These are phyloP conservation scores for Talaromyces liani DNA, from an alignment of 495 filamentous ascomycete species.

Conservation along the genomic window DNA sequence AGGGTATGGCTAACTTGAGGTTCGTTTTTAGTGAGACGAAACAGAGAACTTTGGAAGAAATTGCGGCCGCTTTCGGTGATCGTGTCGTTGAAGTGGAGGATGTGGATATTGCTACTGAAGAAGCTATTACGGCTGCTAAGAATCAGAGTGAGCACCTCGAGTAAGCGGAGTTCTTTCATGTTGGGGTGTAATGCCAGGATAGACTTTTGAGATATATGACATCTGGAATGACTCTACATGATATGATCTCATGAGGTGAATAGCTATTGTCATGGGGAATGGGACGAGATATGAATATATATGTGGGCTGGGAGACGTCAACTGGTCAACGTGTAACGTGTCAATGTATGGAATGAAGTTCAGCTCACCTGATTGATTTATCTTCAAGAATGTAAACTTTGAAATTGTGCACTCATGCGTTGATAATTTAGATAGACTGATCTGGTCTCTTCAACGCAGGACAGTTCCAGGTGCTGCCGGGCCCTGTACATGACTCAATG, in stretches of 20 bases:
- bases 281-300: neutral
- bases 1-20: slow-evolving; percentile 5
- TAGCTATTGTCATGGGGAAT: neutral
- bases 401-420: neutral
- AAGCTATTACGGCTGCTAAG: slow-evolving; percentile 13
- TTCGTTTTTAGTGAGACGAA: slow-evolving; percentile 36
- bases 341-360: neutral
- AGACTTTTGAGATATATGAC: neutral
- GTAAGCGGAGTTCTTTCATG: neutral
- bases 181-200: neutral
- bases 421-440: neutral
- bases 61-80: slow-evolving; percentile 50
- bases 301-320: neutral
- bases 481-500: neutral
- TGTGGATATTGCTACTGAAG: slow-evolving; percentile 4
- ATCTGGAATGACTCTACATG: neutral
- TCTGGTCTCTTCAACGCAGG: neutral
- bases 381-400: neutral
- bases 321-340: neutral
- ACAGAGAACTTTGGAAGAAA: slow-evolving; percentile 51
- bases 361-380: neutral
- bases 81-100: slow-evolving; percentile 39
- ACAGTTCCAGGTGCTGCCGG: neutral
- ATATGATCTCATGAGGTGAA: neutral
- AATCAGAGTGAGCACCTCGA: slow-evolving; percentile 24